Percentiles rank a stretch among this genome's conserved stretches.
Evolutionary conservation across 306 rosid species (phyloP).

Genomic region (Prunus fruticosa): DNA sequence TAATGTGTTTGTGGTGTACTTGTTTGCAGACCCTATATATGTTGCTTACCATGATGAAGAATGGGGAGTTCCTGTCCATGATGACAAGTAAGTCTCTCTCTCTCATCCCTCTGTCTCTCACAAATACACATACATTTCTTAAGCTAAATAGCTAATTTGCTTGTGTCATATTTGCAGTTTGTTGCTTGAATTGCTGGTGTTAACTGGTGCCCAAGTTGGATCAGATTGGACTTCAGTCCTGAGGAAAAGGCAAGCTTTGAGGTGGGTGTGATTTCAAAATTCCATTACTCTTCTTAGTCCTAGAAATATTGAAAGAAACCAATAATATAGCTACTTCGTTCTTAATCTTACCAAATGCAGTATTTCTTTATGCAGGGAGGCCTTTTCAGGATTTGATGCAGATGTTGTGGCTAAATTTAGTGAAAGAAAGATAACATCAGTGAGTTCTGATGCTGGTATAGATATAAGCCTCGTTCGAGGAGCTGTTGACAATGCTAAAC

Average conservation of each 20-base stretch:
- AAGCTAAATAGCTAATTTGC: not conserved
- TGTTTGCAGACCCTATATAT: slow-evolving; percentile 62
- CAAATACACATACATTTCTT: not conserved
- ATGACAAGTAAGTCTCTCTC: slow-evolving; percentile 63
- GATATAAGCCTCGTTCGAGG: slow-evolving; percentile 67
- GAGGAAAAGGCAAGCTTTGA: slow-evolving; percentile 67
- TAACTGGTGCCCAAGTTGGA: slow-evolving; percentile 82
- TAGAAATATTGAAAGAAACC: not conserved
- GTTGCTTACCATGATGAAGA: slow-evolving; percentile 88
- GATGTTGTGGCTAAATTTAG: slow-evolving; percentile 55
- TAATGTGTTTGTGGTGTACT: not conserved
- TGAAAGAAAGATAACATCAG: slow-evolving; percentile 60
- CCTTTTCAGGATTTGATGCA: slow-evolving; percentile 77
- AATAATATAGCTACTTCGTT: not conserved
- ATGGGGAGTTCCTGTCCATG: slow-evolving; percentile 93
- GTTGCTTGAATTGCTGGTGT: slow-evolving; percentile 65
- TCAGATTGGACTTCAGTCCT: slow-evolving; percentile 83
- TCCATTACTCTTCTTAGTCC: not conserved
- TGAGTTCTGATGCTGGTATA: slow-evolving; percentile 46
- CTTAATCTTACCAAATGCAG: not conserved
- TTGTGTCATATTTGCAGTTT: slow-evolving; percentile 30
- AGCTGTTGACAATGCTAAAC: slow-evolving; percentile 69
- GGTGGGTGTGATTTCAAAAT: slow-evolving; percentile 36
- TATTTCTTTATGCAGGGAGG: slow-evolving; percentile 43
- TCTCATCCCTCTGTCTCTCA: not conserved